Evolutionary conservation across 1,139 yeast species (phyloP).

Genomic region (Pichia sp.): DNA sequence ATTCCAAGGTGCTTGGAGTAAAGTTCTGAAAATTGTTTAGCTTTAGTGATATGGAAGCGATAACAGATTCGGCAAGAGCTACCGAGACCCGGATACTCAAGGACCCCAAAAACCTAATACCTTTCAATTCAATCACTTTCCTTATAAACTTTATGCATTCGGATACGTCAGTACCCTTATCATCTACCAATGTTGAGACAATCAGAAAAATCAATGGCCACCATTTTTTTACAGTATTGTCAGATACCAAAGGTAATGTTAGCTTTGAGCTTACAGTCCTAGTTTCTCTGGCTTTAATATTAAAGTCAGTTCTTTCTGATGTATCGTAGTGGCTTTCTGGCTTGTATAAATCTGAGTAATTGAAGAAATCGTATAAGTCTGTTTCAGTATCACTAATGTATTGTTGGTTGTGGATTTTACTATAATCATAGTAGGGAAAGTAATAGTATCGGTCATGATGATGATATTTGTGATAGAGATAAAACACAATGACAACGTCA

Average conservation of each 20-base stretch:
- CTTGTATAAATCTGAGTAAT: slow-evolving; percentile 4
- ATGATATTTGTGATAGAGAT: slow-evolving; percentile 7
- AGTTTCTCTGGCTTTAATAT: neutral
- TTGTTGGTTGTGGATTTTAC: neutral
- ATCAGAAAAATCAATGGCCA: slow-evolving; percentile 10
- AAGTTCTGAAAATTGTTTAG: slow-evolving; percentile 2
- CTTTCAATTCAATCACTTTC: slow-evolving; percentile 55
- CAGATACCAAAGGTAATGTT: neutral
- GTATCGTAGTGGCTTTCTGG: neutral
- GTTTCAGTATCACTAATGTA: slow-evolving; percentile 1
- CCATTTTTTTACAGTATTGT: slow-evolving; percentile 6
- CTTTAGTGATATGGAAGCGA: slow-evolving; percentile 1
- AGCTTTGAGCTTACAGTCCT: neutral
- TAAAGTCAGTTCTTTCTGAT: neutral
- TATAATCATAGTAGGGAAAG: slow-evolving; percentile 12
- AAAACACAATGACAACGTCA: slow-evolving; percentile 11
- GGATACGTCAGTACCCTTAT: slow-evolving; percentile 58
- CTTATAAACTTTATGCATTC: slow-evolving; percentile 76
- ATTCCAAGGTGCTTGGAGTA: neutral
- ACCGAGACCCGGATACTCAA: slow-evolving; percentile 72
- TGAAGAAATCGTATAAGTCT: slow-evolving; percentile 9
- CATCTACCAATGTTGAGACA: slow-evolving; percentile 6
- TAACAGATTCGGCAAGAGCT: slow-evolving; percentile 52
- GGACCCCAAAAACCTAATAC: slow-evolving; percentile 52
- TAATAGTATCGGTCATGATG: slow-evolving; percentile 10